Conservation (phyloP, 306 rosid genomes). For the Cucurbita pepo region DNA sequence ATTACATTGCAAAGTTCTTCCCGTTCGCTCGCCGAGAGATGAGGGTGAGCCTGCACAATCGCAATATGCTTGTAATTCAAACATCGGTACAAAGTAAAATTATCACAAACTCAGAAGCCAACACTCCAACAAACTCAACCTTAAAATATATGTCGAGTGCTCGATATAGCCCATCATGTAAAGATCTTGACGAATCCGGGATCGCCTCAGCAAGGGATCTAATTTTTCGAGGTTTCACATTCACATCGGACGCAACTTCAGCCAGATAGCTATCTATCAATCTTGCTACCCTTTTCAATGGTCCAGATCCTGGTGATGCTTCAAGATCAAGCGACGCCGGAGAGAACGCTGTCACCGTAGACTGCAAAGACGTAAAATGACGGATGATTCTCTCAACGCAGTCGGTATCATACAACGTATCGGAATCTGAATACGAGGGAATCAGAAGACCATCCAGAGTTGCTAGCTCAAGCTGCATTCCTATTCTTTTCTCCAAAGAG, state of each 20-base stretch:
- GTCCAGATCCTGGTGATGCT: slow-evolving; percentile 43
- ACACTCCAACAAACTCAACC: slow-evolving; percentile 23
- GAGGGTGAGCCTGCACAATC: slow-evolving; percentile 66
- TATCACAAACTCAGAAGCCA: slow-evolving; percentile 13
- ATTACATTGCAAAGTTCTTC: slow-evolving; percentile 74
- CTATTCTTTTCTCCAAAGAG: slow-evolving; percentile 69
- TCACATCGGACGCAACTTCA: slow-evolving; percentile 46
- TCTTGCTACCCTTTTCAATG: slow-evolving; percentile 44
- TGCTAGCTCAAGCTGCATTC: slow-evolving; percentile 82
- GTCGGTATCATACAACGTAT: slow-evolving; percentile 59
- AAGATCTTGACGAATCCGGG: slow-evolving; percentile 57
- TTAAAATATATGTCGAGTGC: slow-evolving; percentile 77
- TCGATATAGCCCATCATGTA: slow-evolving; percentile 84
- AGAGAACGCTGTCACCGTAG: slow-evolving; percentile 41
- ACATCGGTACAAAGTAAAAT: not conserved
- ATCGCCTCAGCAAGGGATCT: slow-evolving; percentile 44
- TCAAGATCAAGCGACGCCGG: slow-evolving; percentile 44
- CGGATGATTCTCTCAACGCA: slow-evolving; percentile 53
- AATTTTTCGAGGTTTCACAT: slow-evolving; percentile 26
- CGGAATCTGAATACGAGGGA: slow-evolving; percentile 73
- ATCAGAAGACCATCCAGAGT: slow-evolving; percentile 73
- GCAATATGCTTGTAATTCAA: not conserved
- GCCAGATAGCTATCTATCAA: slow-evolving; percentile 38
- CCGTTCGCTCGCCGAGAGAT: slow-evolving; percentile 57
- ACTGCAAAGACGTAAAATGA: slow-evolving; percentile 43